These are phyloP conservation scores for Acanthamoeba healyi DNA, from an alignment of 208 protist species.

Conservation along the genomic window DNA sequence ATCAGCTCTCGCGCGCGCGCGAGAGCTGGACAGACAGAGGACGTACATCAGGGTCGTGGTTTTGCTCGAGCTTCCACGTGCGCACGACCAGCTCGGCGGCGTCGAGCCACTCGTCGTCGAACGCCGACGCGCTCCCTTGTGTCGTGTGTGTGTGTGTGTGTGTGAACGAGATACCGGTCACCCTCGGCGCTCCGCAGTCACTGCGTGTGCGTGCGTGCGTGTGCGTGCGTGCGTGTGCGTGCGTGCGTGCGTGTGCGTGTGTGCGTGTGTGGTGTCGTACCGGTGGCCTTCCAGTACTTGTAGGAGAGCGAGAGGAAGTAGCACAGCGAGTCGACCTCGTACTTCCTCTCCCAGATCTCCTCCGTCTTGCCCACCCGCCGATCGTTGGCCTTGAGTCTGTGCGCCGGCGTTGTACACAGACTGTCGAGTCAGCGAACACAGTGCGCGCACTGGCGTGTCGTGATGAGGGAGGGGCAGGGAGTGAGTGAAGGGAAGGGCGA, in stretches of 20 bases:
- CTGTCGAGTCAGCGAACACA: background rate
- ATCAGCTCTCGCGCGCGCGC: too few relatives aligned
- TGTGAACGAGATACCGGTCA: too few relatives aligned
- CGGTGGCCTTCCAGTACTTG: slow-evolving; percentile 73
- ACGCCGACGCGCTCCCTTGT: background rate
- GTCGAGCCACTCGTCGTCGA: slow-evolving; percentile 40
- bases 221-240: background rate
- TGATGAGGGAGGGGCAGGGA: too few relatives aligned
- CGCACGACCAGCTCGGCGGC: slow-evolving; percentile 51
- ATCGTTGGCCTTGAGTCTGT: background rate
- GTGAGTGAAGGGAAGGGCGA: too few relatives aligned
- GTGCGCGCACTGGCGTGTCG: too few relatives aligned
- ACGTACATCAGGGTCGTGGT: slow-evolving; percentile 39
- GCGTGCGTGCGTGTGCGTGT: background rate
- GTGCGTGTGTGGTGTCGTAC: background rate
- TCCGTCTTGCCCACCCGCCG: slow-evolving; percentile 31
- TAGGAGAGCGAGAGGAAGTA: slow-evolving; percentile 69
- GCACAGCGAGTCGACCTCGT: slow-evolving; percentile 67
- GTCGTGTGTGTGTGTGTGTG: background rate
- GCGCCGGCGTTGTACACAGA: background rate
- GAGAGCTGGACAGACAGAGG: too few relatives aligned
- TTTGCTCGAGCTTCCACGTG: slow-evolving; percentile 51
- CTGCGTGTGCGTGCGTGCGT: background rate
- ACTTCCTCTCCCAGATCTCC: slow-evolving; percentile 67
- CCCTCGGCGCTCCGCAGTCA: too few relatives aligned